phyloP scores from a whole-genome alignment of 768 basidiomycete genomes.

The Xerocomus spinulosus region DNA sequence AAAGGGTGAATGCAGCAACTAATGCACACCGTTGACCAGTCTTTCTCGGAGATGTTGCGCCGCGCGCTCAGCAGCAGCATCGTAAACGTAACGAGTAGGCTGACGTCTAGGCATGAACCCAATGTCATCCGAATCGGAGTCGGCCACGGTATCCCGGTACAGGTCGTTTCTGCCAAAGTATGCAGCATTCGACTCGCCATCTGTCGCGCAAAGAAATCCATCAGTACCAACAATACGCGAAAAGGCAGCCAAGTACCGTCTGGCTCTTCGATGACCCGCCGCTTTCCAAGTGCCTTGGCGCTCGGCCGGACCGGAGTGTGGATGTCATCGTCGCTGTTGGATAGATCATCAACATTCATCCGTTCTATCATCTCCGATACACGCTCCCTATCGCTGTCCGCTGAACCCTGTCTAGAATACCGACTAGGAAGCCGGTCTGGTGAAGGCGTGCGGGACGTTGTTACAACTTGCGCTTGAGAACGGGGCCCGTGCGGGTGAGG shows the following conservation, averaged over 20 bases:
- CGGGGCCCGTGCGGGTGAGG: slow-evolving; percentile 76
- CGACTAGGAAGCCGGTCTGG: slow-evolving; percentile 41
- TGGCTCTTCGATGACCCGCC: slow-evolving; percentile 51
- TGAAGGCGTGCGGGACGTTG: slow-evolving; percentile 66
- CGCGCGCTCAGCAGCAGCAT: slow-evolving; percentile 83
- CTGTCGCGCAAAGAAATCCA: slow-evolving; percentile 4
- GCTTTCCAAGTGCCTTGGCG: slow-evolving; percentile 86
- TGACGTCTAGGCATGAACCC: slow-evolving; percentile 36
- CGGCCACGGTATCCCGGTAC: slow-evolving; percentile 32
- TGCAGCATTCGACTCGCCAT: slow-evolving; percentile 54
- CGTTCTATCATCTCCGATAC: slow-evolving; percentile 27
- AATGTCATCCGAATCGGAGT: slow-evolving; percentile 50
- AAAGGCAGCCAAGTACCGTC: slow-evolving; percentile 34
- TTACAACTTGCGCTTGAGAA: slow-evolving; percentile 43
- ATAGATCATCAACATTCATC: slow-evolving; percentile 21
- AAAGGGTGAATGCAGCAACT: slow-evolving; percentile 8
- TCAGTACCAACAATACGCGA: neutral
- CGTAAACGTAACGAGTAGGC: slow-evolving; percentile 78
- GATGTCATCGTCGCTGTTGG: slow-evolving; percentile 29
- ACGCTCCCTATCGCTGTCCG: slow-evolving; percentile 20
- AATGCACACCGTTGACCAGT: slow-evolving; percentile 46
- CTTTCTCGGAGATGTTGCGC: slow-evolving; percentile 52
- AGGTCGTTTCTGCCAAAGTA: slow-evolving; percentile 42
- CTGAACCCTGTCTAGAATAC: slow-evolving; percentile 20
- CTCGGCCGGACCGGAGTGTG: slow-evolving; percentile 58